Percentiles rank a stretch among this genome's conserved stretches.
Conservation (phyloP, 2,329 filamentous ascomycete species). For the Paecilomyces sp. region DNA sequence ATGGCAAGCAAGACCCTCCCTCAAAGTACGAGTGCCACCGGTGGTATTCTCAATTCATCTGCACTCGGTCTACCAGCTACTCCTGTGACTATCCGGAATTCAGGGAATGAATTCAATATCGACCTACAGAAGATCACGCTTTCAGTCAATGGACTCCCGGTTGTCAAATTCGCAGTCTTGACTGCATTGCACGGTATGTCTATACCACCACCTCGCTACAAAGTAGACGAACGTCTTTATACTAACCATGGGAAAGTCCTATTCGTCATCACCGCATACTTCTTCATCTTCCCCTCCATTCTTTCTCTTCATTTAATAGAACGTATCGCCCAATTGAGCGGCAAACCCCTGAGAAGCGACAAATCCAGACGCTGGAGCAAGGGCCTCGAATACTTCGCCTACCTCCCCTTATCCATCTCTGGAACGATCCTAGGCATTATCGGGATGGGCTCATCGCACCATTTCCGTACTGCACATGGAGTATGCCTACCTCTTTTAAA, state of each 20-base stretch:
- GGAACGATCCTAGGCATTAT: not conserved
- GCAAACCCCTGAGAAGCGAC: not conserved
- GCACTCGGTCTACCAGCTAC: not conserved
- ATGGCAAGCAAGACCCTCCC: not conserved
- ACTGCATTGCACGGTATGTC: not conserved
- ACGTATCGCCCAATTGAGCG: not conserved
- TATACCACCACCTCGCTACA: not conserved
- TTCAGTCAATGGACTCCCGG: not conserved
- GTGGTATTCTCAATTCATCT: not conserved
- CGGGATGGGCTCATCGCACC: not conserved
- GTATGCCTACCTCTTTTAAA: not conserved
- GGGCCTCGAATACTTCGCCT: not conserved
- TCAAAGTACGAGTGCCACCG: not conserved
- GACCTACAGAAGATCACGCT: not conserved
- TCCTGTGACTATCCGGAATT: not conserved
- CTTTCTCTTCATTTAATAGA: not conserved
- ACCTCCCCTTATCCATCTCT: not conserved
- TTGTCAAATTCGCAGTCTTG: not conserved
- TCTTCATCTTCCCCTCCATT: not conserved
- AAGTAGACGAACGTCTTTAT: not conserved
- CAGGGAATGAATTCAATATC: not conserved
- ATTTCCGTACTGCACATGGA: not conserved
- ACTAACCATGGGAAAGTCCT: not conserved
- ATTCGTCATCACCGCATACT: not conserved
- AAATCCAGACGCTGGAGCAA: not conserved